A percentile compares a stretch with the other conserved stretches of the same genome.
phyloP scores from a whole-genome alignment of 768 basidiomycete species.

The Podaxis sp. region DNA sequence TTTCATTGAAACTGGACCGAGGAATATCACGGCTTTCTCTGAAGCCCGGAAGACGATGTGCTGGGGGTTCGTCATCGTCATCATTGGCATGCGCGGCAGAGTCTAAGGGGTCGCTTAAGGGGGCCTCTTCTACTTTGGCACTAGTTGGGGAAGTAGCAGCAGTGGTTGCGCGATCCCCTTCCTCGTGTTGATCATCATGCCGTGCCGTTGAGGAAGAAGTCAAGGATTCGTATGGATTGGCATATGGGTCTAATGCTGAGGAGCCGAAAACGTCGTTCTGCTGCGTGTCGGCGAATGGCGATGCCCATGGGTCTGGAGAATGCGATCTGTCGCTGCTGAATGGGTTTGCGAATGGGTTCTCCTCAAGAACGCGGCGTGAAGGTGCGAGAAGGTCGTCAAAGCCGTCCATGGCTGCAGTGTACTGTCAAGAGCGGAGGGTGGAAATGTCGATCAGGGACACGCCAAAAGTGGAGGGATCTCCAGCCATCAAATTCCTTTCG shows the following conservation, averaged over 20 bases:
- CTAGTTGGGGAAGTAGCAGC: not conserved
- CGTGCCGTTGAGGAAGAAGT: slow-evolving; percentile 16
- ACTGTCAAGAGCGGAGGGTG: not conserved
- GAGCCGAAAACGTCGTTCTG: slow-evolving; percentile 30
- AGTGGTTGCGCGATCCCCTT: not conserved
- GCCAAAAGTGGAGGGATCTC: slow-evolving; percentile 2
- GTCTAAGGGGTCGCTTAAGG: slow-evolving; percentile 34
- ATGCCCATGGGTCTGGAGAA: slow-evolving; percentile 79
- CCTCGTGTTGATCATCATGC: slow-evolving; percentile 19
- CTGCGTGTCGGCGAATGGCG: slow-evolving; percentile 44
- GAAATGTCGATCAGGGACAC: not conserved
- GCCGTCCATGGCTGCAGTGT: slow-evolving; percentile 52
- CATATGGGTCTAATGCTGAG: slow-evolving; percentile 24
- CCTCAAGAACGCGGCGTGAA: slow-evolving; percentile 61
- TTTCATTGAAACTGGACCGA: slow-evolving; percentile 37
- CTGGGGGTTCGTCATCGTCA: slow-evolving; percentile 33
- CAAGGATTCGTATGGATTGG: slow-evolving; percentile 24
- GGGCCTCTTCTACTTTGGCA: slow-evolving; percentile 21
- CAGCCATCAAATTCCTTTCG: not conserved
- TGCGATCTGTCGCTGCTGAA: slow-evolving; percentile 59
- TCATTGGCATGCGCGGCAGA: slow-evolving; percentile 27
- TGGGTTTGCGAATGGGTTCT: slow-evolving; percentile 76
- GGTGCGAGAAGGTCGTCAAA: slow-evolving; percentile 76
- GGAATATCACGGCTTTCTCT: slow-evolving; percentile 44
- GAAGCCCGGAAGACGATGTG: slow-evolving; percentile 49